These are phyloP conservation scores for Microsporum audouinii DNA, from an alignment of 2,329 filamentous ascomycete genomes.

Conservation along the genomic window DNA sequence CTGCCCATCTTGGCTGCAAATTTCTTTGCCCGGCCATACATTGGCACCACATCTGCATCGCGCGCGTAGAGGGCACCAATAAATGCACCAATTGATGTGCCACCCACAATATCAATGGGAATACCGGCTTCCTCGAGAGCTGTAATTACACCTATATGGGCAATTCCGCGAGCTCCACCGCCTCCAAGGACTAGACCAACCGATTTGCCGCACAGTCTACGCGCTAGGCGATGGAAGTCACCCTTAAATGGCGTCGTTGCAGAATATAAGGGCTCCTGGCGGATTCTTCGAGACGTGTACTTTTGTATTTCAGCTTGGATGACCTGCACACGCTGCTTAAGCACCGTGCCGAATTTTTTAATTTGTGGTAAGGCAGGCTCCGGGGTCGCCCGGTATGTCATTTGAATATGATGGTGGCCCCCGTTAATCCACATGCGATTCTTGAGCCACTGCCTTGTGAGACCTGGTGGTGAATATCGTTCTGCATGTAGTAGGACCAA, in stretches of 20 bases:
- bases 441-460: conserved; percentile 79
- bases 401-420: conserved; percentile 93
- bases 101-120: conserved; percentile 87
- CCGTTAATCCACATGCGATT: conserved; percentile 98
- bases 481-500: conserved; percentile 83
- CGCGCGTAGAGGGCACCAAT: conserved; percentile 91
- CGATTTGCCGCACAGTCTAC: conserved; percentile 83
- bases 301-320: conserved; percentile 96
- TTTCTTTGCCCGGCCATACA: conserved; percentile 94
- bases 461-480: conserved; percentile 69
- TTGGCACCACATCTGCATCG: conserved; percentile 91
- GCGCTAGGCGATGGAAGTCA: conserved; percentile 86
- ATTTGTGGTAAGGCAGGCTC: conserved; percentile 65
- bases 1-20: conserved; percentile 98
- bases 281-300: conserved; percentile 87
- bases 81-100: conserved; percentile 92
- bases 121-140: conserved; percentile 94
- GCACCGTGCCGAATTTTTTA: conserved; percentile 67
- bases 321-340: conserved; percentile 89
- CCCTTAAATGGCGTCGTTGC: conserved; percentile 89
- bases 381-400: conserved; percentile 68
- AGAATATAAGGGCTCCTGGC: conserved; percentile 78
- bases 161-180: conserved; percentile 80
- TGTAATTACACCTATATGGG: conserved; percentile 86
- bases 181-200: conserved; percentile 90